Conservation (phyloP, 148 eudicot genomes). For the Suaeda aralocaspica region DNA sequence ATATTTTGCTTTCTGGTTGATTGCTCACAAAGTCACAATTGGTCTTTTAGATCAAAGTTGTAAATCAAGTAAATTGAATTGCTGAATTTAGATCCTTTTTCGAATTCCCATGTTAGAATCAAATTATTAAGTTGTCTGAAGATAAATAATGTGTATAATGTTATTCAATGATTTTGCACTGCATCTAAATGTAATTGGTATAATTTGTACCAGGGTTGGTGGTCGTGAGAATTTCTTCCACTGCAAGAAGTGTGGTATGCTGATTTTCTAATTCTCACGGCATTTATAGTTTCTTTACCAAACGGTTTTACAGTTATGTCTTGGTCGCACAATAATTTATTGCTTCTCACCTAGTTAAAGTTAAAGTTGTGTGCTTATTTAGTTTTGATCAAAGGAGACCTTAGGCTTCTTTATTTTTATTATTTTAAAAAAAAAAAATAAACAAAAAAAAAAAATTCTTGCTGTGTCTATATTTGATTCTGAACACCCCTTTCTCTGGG, state of each 20-base stretch:
- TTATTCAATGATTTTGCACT: not conserved
- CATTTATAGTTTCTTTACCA: not conserved
- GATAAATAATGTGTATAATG: not conserved
- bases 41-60: not conserved
- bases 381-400: not conserved
- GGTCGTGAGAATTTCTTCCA: slow-evolving; percentile 91
- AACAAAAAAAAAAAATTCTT: no score
- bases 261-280: not conserved
- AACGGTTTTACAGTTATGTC: not conserved
- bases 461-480: no score
- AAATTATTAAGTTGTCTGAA: not conserved
- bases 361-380: not conserved
- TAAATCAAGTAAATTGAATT: not conserved
- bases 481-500: no score
- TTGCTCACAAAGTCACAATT: not conserved
- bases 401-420: no score
- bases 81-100: not conserved
- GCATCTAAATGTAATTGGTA: not conserved
- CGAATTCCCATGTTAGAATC: slow-evolving; percentile 3
- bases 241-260: slow-evolving; percentile 94
- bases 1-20: not conserved
- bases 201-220: slow-evolving; percentile 57
- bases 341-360: not conserved
- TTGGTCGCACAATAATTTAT: no score
- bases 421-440: no score